A percentile compares a stretch with the other conserved stretches of the same genome.
phyloP scores from a whole-genome alignment of 1,284 basidiomycete genomes.

The Ceraceosorus guamensis region DNA sequence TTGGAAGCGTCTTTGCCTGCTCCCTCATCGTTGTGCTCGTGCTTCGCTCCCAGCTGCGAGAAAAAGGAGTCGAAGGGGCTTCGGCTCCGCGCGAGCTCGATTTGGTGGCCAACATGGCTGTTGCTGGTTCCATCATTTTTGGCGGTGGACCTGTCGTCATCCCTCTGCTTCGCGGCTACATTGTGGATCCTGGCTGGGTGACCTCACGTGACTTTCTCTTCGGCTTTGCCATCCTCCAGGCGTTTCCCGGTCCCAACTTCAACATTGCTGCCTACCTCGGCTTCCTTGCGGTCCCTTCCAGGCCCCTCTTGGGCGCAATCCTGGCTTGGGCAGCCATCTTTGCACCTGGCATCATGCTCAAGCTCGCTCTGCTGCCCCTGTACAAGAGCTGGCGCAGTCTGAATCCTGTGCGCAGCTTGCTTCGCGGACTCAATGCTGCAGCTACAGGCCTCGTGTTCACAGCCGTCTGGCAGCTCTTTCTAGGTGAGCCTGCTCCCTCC shows the following conservation, averaged over 20 bases:
- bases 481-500: conserved; percentile 12
- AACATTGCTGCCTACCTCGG: conserved; percentile 59
- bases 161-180: conserved; percentile 57
- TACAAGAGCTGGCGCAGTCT: conserved; percentile 53
- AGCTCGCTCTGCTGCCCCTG: conserved; percentile 55
- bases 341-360: conserved; percentile 53
- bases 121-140: conserved; percentile 57
- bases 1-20: too few species aligned
- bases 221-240: conserved; percentile 56
- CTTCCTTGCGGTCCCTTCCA: conserved; percentile 50
- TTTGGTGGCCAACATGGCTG: conserved; percentile 53
- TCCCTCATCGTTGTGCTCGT: too few species aligned
- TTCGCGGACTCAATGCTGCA: conserved; percentile 57
- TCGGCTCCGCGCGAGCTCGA: too few species aligned
- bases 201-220: conserved; percentile 57
- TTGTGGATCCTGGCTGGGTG: conserved; percentile 56
- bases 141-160: conserved; percentile 60
- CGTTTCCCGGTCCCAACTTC: conserved; percentile 57
- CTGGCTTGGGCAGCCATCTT: conserved; percentile 50
- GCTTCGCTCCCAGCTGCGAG: too few species aligned
- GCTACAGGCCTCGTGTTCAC: conserved; percentile 58
- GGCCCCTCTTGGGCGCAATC: conserved; percentile 52
- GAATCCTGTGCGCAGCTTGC: conserved; percentile 50
- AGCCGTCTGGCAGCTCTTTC: conserved; percentile 56
- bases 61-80: too few species aligned